Evolutionary conservation across 2,329 filamentous ascomycete genomes (phyloP).

Genomic region (Nemania sp.): DNA sequence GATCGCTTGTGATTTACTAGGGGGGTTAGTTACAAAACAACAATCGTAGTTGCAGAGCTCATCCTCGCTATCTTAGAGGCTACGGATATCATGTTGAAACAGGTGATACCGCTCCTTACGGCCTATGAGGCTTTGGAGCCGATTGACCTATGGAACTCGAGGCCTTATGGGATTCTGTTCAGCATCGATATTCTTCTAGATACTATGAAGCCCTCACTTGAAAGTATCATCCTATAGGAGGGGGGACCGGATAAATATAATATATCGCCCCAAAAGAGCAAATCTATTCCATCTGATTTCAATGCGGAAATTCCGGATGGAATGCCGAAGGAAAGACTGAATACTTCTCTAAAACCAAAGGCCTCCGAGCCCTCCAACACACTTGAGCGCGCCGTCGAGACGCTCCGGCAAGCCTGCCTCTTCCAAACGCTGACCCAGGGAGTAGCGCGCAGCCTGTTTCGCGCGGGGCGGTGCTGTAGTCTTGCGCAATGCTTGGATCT

Average conservation of each 20-base stretch:
- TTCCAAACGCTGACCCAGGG: conserved; percentile 4
- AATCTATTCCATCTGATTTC: too few species aligned
- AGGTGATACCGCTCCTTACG: conserved; percentile 14
- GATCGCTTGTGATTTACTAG: not conserved
- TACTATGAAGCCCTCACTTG: not conserved
- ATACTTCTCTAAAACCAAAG: too few species aligned
- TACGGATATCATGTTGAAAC: not conserved
- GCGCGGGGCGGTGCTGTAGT: not conserved
- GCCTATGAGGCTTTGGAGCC: conserved; percentile 10
- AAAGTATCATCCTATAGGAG: too few species aligned
- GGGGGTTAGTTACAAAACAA: not conserved
- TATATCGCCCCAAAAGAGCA: too few species aligned
- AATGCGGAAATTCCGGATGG: too few species aligned
- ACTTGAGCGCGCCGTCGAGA: too few species aligned
- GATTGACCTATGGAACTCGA: conserved; percentile 9
- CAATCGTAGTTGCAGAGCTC: conserved; percentile 1
- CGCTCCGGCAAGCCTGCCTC: not conserved
- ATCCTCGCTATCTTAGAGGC: not conserved
- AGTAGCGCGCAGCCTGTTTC: conserved; percentile 2
- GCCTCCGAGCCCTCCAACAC: too few species aligned
- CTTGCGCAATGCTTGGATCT: not conserved
- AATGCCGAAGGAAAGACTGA: too few species aligned
- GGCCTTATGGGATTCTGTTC: conserved; percentile 5
- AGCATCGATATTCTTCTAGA: conserved; percentile 10
- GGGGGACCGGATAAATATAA: too few species aligned